These are phyloP conservation scores for Phytophthora ramorum DNA, from an alignment of 352 stramenopile species.

Conservation along the genomic window DNA sequence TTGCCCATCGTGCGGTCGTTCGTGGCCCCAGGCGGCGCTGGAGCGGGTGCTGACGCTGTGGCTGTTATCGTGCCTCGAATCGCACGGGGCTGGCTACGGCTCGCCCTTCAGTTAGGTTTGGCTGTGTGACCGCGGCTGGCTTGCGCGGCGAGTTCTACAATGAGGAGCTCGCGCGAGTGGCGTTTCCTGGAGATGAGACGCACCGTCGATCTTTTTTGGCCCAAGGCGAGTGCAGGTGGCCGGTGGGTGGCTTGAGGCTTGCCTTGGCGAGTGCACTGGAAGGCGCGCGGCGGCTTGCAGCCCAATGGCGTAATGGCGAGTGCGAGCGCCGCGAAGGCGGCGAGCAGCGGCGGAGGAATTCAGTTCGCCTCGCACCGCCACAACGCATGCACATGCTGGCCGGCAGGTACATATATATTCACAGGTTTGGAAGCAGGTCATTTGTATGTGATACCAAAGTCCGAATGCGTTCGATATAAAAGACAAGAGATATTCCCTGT, in stretches of 20 bases:
- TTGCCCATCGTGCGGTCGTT: conserved; percentile 35
- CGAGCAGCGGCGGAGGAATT: conserved; percentile 26
- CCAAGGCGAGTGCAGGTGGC: no score
- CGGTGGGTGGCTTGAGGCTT: neutral
- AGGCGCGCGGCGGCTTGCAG: conserved; percentile 12
- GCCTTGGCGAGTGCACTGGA: neutral
- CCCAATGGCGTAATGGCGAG: conserved; percentile 20
- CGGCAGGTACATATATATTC: neutral
- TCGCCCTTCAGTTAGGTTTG: conserved; percentile 5
- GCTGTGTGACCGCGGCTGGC: neutral
- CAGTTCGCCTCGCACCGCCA: conserved; percentile 8
- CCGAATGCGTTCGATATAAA: neutral
- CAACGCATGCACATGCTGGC: neutral
- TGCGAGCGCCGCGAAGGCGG: conserved; percentile 8
- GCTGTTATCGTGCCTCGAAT: conserved; percentile 25
- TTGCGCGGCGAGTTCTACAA: conserved; percentile 40
- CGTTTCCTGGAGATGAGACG: conserved; percentile 23
- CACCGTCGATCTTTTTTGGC: conserved; percentile 26
- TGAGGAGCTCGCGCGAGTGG: conserved; percentile 30
- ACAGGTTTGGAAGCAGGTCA: neutral
- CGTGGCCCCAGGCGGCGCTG: neutral
- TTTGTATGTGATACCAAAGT: neutral
- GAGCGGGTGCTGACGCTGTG: neutral
- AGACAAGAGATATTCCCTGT: neutral
- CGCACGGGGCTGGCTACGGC: conserved; percentile 8